Evolutionary conservation across 352 stramenopile genomes (phyloP), one percentile per base, ranked within the genome.

Genomic region (Pythium guiyangense): DNA sequence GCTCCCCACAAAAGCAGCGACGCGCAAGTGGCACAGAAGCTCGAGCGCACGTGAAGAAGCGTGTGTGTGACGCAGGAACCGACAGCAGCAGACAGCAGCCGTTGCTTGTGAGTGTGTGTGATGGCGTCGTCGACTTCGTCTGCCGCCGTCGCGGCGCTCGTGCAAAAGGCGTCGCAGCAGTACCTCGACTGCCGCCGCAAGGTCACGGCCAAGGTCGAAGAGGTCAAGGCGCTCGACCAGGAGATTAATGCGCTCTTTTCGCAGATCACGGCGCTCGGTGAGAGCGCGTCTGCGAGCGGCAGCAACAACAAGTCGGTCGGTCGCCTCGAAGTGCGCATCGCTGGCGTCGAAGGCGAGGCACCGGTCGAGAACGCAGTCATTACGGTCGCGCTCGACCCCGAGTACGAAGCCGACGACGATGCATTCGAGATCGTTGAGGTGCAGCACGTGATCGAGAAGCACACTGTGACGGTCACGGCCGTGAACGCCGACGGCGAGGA

Each of bases 171-270:
- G 46, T 92, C 82, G 44, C 78, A 90, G 64, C 73, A 92, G 59
- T 94, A 94, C 66, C 67, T 94, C 52, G 73, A 86, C 57, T 90
- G 84, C 63, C 82, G 84, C 51, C 84, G 84, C 55, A 82, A 72
- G 47, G 77, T 94, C 26, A 85, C 84, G 40, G 70, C 76, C 60
- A 91, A 92, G 69, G 74, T 88, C 51, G 84, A 94, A 34, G 73
- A 90, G 59, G 73, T 90, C 51, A 89, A 90, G 66, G 58, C 66
- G 27, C 65, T 92, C 27, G 82, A 94, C 51, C 67, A 71, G 57
- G 68, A 92, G 70, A 90, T 94, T 56, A 73, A 78, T 45, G 67
- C 71, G 49, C 70, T 88, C 49, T 92, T 92, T 60, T 59, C 72
- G 67, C 70, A 85, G 63, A 93, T 93, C 57, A 74, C 79, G 55